A percentile compares a stretch with the other conserved stretches of the same genome.
Evolutionary conservation across 768 basidiomycete species (phyloP).

Genomic region (Neoboletus brunneissimus): DNA sequence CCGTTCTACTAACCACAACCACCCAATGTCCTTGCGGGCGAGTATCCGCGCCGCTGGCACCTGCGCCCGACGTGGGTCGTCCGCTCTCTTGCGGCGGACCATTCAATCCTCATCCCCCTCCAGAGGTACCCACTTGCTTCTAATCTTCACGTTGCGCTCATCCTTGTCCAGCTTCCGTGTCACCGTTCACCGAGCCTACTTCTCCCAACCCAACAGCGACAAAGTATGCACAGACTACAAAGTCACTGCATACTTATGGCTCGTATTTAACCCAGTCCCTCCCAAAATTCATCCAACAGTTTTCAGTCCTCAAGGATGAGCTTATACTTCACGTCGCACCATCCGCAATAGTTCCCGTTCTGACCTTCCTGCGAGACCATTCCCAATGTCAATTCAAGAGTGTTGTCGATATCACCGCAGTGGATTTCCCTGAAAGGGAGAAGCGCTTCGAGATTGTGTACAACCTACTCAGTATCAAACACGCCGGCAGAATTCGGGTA

Average conservation of each 20-base stretch:
- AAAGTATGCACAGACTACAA: slow-evolving; percentile 68
- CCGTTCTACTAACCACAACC: not conserved
- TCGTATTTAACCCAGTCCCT: slow-evolving; percentile 91
- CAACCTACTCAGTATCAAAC: slow-evolving; percentile 78
- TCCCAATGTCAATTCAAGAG: slow-evolving; percentile 92
- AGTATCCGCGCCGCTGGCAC: slow-evolving; percentile 43
- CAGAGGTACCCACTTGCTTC: slow-evolving; percentile 40
- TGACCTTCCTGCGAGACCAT: slow-evolving; percentile 94
- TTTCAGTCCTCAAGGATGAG: slow-evolving; percentile 95
- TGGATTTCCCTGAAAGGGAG: slow-evolving; percentile 89
- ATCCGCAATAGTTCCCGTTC: slow-evolving; percentile 74
- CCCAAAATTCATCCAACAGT: slow-evolving; percentile 97
- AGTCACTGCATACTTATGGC: slow-evolving; percentile 85
- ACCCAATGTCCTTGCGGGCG: slow-evolving; percentile 43
- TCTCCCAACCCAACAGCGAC: slow-evolving; percentile 83
- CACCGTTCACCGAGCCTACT: slow-evolving; percentile 87
- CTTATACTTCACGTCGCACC: slow-evolving; percentile 86
- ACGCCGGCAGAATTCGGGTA: slow-evolving; percentile 85
- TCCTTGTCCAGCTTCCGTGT: slow-evolving; percentile 48
- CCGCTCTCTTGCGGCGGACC: slow-evolving; percentile 32
- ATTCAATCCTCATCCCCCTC: slow-evolving; percentile 48
- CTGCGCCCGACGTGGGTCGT: slow-evolving; percentile 34
- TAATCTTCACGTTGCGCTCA: slow-evolving; percentile 7
- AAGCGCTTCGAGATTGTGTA: slow-evolving; percentile 98
- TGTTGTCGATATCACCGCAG: slow-evolving; percentile 92